phyloP scores from a whole-genome alignment of 2,329 filamentous ascomycete genomes.

The Aspergillus japonicus region DNA sequence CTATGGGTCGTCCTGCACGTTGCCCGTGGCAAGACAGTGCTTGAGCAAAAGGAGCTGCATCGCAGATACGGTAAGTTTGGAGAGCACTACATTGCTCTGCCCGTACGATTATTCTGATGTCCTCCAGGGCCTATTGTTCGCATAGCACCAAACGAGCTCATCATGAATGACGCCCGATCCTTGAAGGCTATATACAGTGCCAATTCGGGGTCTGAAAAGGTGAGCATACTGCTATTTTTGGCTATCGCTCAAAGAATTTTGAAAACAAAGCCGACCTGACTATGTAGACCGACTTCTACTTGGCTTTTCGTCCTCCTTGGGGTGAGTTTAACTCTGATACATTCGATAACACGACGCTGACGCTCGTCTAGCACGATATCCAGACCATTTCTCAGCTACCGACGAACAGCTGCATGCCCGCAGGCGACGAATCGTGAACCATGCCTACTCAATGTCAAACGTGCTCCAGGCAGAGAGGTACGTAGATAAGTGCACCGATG shows the following conservation, averaged over 20 bases:
- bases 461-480: conserved; percentile 28
- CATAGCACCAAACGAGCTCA: conserved; percentile 25
- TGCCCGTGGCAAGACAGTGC: conserved; percentile 22
- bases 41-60: conserved; percentile 21
- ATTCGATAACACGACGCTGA: background rate
- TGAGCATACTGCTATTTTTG: background rate
- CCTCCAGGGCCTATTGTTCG: conserved; percentile 19
- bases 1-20: conserved; percentile 26
- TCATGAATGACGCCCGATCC: conserved; percentile 24
- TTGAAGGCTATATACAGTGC: conserved; percentile 25
- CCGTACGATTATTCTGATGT: background rate
- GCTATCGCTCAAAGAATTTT: accelerated
- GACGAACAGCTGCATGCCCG: conserved; percentile 26
- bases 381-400: conserved; percentile 24
- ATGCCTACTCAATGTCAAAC: conserved; percentile 28
- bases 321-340: conserved; percentile 3
- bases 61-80: conserved; percentile 14
- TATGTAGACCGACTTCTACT: conserved; percentile 30
- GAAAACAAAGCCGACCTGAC: background rate
- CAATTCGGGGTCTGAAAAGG: conserved; percentile 18
- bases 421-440: conserved; percentile 25
- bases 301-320: conserved; percentile 21
- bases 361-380: conserved; percentile 16
- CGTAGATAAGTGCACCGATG: conserved; percentile 24
- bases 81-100: too few species aligned